Evolutionary conservation across 2,329 filamentous ascomycete species (phyloP), one percentile per base, ranked within the genome.

Genomic region (Tolypocladium nubicola): DNA sequence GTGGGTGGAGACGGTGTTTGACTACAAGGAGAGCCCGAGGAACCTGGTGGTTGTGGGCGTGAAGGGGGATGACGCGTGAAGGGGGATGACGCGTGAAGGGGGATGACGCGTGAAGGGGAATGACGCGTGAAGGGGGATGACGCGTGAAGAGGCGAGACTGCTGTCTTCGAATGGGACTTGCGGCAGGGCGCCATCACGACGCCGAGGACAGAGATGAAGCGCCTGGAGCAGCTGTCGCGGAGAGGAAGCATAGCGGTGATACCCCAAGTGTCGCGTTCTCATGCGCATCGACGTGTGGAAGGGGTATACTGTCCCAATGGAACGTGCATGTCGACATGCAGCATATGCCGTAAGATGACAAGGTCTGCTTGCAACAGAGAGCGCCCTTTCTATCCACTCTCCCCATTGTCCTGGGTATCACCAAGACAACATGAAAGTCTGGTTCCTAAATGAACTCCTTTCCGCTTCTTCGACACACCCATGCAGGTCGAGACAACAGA

Each of bases 1-100:
- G 59, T 99, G 94, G 94, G 92, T 96, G 6, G 90, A 97, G 75
- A 80, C 88, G 1, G 91, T 97, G 5, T 97, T 97, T 75, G 90
- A 96, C 63, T 97, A 96, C 71, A 76, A 74, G 41, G 74, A 88
- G 68, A 96, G 91, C 69, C 94, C 94, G 53, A 79, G 94, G 61
- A 97, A 99, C 72, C 71, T 97, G 66, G 93, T 96, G 2, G 88
- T 99, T 4, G 92, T 97, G 37, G 94, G 93, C 0, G 80, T 97
- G 54, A 97, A 96, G 75, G 83, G 80, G 65, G 77, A 64, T 23
- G 58, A 59, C 45, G 56, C 39, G 26, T 54, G 56, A 55, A 21
- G 35, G 9, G 13, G 5, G n/a, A n/a, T n/a, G n/a, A n/a, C n/a
- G 93, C 0, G 80, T 97, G 54, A 97, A 96, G 75, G 83, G 80